Base-by-base conservation (phyloP, 1,139 yeast species). In the Blastobotrys ciferrii region DNA sequence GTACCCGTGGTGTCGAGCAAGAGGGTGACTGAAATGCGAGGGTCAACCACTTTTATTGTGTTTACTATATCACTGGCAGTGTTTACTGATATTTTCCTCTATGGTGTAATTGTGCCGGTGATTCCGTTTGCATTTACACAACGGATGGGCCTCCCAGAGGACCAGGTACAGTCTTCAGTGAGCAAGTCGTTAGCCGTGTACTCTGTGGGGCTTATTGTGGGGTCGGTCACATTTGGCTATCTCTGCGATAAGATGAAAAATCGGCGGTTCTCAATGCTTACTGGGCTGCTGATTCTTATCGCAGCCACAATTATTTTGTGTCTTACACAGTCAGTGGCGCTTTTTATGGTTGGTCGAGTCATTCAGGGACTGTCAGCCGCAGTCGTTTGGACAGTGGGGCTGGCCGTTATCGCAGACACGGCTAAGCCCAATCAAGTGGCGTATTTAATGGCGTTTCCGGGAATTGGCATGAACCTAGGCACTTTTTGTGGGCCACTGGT, bases 301-400 rank as follows among this genome's bases (percentile, higher is more conserved):
- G 70, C 61, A 1, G 57, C 69, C 4, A 65, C 70, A 0, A 43
- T 62, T 11, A 55, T 68, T 42, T 54, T 66, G 14, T 59, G 62
- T 39, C 52, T 67, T 30, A 58, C 68, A n/a, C 53, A 49, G 18
- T 52, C 58, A 2, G 45, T 63, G 30, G 59, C 59, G 41, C 47
- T 64, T 40, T 66, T 64, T 48, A 55, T 62, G 47, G 57, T 63
- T 37, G 71, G 70, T 30, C 59, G 72, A 25, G 50, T 65, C 13
- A 42, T 68, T 18, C 70, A 67, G 45, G 71, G 72, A 2, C 32
- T 65, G 2, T 60, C 70, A 25, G 68, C 64, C n/a, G 66, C 66
- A n/a, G 56, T 65, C 3, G 69, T 66, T 4, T 68, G 72, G 72
- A 60, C 65, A 0, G 69, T 65, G n/a, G 72, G 72, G 3, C 51